Percentiles rank a stretch among this genome's conserved stretches.
phyloP scores from a whole-genome alignment of 1,284 basidiomycete genomes.

The Malassezia equina region DNA sequence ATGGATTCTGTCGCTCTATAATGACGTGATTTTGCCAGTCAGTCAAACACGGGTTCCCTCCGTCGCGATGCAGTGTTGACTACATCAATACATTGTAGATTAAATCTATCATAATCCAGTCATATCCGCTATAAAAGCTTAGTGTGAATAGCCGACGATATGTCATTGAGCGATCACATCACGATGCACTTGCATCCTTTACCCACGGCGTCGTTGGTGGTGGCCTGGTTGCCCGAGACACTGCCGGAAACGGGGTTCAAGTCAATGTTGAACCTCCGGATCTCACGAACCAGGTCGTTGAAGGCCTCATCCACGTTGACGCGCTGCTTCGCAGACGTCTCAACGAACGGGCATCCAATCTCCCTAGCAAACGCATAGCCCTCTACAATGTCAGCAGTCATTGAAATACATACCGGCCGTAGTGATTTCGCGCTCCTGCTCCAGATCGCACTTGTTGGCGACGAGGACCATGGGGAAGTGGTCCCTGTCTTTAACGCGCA shows the following conservation, averaged over 20 bases:
- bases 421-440: conserved; percentile 93
- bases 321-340: conserved; percentile 95
- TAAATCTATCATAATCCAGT: not conserved
- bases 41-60: too few species aligned
- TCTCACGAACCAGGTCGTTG: conserved; percentile 87
- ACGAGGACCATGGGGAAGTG: conserved; percentile 93
- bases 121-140: not conserved
- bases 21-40: not conserved
- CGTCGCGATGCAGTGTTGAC: too few species aligned
- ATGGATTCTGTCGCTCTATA: not conserved
- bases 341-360: conserved; percentile 92
- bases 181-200: conserved; percentile 11
- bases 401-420: conserved; percentile 56
- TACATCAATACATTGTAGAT: not conserved
- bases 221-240: not conserved
- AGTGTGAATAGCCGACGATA: not conserved
- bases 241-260: not conserved
- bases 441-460: conserved; percentile 97
- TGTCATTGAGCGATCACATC: not conserved
- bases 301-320: conserved; percentile 99
- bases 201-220: not conserved
- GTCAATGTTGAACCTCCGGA: conserved; percentile 78
- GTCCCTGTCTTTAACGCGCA: conserved; percentile 83
- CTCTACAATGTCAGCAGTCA: conserved; percentile 58
- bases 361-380: conserved; percentile 92